Evolutionary conservation across 2,329 filamentous ascomycete species (phyloP), one percentile per base, ranked within the genome.

Genomic region (Onygenales sp.): DNA sequence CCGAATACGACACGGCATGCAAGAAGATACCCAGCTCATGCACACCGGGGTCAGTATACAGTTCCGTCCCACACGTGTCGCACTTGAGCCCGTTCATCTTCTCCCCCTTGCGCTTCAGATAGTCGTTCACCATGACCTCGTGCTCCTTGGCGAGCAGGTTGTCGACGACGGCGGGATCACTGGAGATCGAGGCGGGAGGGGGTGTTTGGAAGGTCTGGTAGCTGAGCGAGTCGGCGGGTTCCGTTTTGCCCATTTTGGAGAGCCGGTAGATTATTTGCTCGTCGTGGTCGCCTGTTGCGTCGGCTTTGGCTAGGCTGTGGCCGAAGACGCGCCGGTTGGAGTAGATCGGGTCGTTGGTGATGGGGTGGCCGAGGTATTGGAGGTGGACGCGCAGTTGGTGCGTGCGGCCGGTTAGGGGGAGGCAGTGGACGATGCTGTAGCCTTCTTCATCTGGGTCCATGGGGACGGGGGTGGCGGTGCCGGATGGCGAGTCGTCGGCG

Each of bases 311-410:
- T 0, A 98, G 81, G 8, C 85, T 79, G 0, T 85, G 76, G 0
- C 93, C 93, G 77, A 95, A 98, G 9, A 98, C 93, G 54, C 84
- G 84, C 65, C 89, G 84, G 66, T 98, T 98, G 63, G 89, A 90
- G 69, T 98, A 98, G 62, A 98, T 97, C 7, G 93, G 93, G 66
- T 98, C 93, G 68, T 98, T 98, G 59, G 89, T 85, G 61, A 98
- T 97, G 1, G 93, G 93, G 66, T 97, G 87, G 1, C 93, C 93
- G 3, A 98, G 76, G 68, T 89, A 95, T 66, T 98, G 93, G 13
- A 98, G 78, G 64, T 98, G 93, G 14, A 98, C 93, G 36, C 93
- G 84, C 48, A 98, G 80, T 69, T 98, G 93, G 65, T 98, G 93
- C 10, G 93, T 98, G 50, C 93, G 82, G 0, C 93, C 93, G 0